These are phyloP conservation scores for Cercospora berteroae DNA, from an alignment of 2,329 filamentous ascomycete genomes.

Conservation along the genomic window DNA sequence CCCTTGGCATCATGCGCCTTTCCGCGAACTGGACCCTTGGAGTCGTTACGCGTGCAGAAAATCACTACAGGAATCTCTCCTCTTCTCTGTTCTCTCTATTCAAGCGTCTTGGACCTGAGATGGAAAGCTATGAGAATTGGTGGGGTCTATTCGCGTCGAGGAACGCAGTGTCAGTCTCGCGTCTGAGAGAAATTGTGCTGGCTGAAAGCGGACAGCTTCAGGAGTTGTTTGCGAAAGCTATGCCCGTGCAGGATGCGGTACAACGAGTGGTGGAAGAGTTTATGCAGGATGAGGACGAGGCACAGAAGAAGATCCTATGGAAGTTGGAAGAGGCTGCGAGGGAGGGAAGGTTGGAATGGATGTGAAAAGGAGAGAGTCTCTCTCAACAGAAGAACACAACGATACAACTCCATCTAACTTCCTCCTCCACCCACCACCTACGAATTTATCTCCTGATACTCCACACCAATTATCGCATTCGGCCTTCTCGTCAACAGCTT, in stretches of 20 bases:
- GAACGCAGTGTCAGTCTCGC: not conserved
- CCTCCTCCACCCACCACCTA: no score
- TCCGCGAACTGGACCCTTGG: slow-evolving; percentile 6
- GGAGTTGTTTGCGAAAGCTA: not conserved
- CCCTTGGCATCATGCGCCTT: not conserved
- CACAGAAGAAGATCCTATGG: not conserved
- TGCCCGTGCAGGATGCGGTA: not conserved
- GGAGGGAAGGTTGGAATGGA: slow-evolving; percentile 10
- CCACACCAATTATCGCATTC: no score
- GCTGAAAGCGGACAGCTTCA: slow-evolving; percentile 5
- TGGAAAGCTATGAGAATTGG: slow-evolving; percentile 3
- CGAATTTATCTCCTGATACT: no score
- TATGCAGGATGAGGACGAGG: not conserved
- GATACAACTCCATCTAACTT: no score
- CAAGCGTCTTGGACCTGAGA: not conserved
- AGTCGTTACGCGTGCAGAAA: slow-evolving; percentile 5
- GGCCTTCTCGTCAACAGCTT: no score
- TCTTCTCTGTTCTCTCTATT: not conserved
- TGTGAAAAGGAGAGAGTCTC: not conserved
- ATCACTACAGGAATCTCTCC: slow-evolving; percentile 12
- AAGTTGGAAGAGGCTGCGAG: slow-evolving; percentile 11
- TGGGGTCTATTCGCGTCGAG: not conserved
- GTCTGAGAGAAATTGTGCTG: slow-evolving; percentile 1
- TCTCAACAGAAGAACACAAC: no score
- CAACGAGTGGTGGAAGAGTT: not conserved